Evolutionary conservation across 2,329 filamentous ascomycete species (phyloP).

Genomic region (Nigrospora sphaerica): DNA sequence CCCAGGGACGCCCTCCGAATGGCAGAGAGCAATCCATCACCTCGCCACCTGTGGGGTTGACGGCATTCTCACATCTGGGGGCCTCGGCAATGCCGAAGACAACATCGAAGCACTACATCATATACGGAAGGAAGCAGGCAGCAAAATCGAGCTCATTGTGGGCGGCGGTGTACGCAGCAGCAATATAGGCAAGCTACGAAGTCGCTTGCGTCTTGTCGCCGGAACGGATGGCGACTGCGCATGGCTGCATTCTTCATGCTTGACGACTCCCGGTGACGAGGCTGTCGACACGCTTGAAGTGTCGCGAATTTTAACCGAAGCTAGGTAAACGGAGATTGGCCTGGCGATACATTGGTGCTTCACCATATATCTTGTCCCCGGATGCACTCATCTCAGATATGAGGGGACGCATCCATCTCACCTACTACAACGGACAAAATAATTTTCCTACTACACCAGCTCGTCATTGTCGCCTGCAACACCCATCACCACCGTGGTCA

Average conservation of each 20-base stretch:
- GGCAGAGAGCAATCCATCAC: conserved; percentile 21
- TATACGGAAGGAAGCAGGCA: conserved; percentile 23
- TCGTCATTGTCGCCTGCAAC: too few species aligned
- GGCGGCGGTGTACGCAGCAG: conserved; percentile 41
- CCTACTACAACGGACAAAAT: too few species aligned
- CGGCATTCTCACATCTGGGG: conserved; percentile 47
- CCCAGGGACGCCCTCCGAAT: conserved; percentile 5
- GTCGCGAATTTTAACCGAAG: conserved; percentile 7
- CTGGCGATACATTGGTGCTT: too few species aligned
- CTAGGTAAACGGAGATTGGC: neutral
- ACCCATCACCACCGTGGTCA: too few species aligned
- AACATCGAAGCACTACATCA: conserved; percentile 29
- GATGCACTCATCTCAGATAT: too few species aligned
- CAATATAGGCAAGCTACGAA: conserved; percentile 26
- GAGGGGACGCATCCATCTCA: too few species aligned
- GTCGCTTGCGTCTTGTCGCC: conserved; percentile 15
- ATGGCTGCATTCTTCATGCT: conserved; percentile 43
- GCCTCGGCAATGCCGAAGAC: conserved; percentile 29
- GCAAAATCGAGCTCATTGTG: conserved; percentile 38
- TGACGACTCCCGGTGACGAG: conserved; percentile 10
- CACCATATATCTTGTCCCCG: too few species aligned
- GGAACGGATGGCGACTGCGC: conserved; percentile 13
- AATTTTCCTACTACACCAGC: too few species aligned
- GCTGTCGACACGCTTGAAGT: conserved; percentile 20
- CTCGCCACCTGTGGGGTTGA: conserved; percentile 38